Conservation (phyloP, 768 basidiomycete species). For the Lactarius quietus region DNA sequence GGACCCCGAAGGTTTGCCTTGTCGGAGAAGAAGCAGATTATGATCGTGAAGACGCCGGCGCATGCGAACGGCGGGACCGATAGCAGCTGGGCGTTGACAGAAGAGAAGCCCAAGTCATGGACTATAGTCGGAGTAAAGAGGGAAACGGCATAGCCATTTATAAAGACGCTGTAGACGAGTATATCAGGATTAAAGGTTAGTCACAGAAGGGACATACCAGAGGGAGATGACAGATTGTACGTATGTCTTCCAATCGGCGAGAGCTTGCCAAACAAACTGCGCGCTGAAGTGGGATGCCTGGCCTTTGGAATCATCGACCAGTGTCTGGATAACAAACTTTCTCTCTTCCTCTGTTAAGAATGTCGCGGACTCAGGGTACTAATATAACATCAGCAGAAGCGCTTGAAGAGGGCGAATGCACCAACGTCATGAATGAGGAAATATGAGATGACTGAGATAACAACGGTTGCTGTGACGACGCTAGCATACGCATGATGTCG, state of each 20-base stretch:
- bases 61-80: slow-evolving; percentile 36
- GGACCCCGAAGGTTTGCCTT: slow-evolving; percentile 43
- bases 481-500: not conserved
- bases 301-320: slow-evolving; percentile 31
- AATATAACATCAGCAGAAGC: not conserved
- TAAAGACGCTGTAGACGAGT: slow-evolving; percentile 34
- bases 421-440: slow-evolving; percentile 40
- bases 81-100: slow-evolving; percentile 41
- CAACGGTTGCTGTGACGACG: slow-evolving; percentile 26
- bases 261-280: slow-evolving; percentile 36
- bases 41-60: slow-evolving; percentile 32
- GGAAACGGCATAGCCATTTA: slow-evolving; percentile 45
- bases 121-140: slow-evolving; percentile 38
- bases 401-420: not conserved
- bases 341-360: slow-evolving; percentile 40
- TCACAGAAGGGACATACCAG: slow-evolving; percentile 28
- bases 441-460: slow-evolving; percentile 40
- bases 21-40: slow-evolving; percentile 35
- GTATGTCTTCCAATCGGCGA: slow-evolving; percentile 35
- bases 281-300: slow-evolving; percentile 35
- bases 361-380: slow-evolving; percentile 43
- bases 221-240: slow-evolving; percentile 35
- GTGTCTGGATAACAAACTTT: slow-evolving; percentile 31
- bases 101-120: slow-evolving; percentile 43
- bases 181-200: slow-evolving; percentile 6